These are phyloP conservation scores for Fusarium bactridioides DNA, from an alignment of 2,329 filamentous ascomycete species.

Conservation along the genomic window DNA sequence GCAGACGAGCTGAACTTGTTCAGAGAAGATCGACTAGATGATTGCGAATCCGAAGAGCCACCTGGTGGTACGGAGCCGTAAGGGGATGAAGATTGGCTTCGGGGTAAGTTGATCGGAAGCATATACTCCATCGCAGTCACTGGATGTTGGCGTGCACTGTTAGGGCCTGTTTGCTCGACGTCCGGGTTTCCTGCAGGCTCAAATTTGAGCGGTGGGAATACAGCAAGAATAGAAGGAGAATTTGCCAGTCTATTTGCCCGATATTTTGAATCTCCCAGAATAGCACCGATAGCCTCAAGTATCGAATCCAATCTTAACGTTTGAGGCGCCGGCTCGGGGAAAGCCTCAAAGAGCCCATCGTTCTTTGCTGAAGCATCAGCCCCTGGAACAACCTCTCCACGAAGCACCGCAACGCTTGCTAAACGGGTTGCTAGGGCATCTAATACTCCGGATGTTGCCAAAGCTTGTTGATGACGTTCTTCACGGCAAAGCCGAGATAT, in stretches of 20 bases:
- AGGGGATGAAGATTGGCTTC: constrained; percentile 38
- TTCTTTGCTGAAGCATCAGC: constrained; percentile 63
- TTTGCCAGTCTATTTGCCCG: constrained; percentile 76
- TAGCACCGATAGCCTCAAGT: constrained; percentile 77
- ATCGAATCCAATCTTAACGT: constrained; percentile 71
- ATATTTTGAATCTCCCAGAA: constrained; percentile 81
- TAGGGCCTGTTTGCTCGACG: constrained; percentile 61
- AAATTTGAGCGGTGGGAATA: constrained; percentile 70
- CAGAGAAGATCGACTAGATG: constrained; percentile 41
- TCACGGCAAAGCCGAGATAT: constrained; percentile 70
- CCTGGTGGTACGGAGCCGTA: constrained; percentile 23
- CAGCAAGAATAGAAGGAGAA: constrained; percentile 72
- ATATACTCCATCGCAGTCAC: constrained; percentile 65
- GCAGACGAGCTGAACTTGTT: constrained; percentile 42
- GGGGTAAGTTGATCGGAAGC: constrained; percentile 57
- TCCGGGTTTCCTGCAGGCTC: constrained; percentile 57
- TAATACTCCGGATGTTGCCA: constrained; percentile 77
- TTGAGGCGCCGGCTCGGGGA: constrained; percentile 69
- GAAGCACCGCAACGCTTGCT: constrained; percentile 72
- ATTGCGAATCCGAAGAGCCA: constrained; percentile 39
- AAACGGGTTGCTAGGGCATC: constrained; percentile 80
- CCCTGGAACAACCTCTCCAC: constrained; percentile 73
- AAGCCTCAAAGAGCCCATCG: constrained; percentile 62
- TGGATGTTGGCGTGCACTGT: constrained; percentile 52
- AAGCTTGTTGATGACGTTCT: constrained; percentile 72